Evolutionary conservation across 139 green algal genomes (phyloP), one percentile per base, ranked within the genome.

Genomic region (Chlamydomonas sphaeroides): DNA sequence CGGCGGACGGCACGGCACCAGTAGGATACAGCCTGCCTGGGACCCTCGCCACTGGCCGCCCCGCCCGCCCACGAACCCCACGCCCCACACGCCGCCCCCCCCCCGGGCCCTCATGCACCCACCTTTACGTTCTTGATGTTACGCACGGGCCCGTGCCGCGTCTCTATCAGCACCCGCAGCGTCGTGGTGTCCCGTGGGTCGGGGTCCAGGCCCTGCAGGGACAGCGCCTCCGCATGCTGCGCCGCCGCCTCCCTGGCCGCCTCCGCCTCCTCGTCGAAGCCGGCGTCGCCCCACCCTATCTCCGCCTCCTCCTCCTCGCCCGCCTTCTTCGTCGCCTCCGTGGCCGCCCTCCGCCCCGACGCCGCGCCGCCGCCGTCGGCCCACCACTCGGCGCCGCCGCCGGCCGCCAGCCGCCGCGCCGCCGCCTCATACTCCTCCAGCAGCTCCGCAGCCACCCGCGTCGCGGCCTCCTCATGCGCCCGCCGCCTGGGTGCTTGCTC

Each of bases 121-220:
- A 77, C 69, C 51, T 78, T 2, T 36, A 80, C 5, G 57, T 80
- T 80, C 57, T 70, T 68, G 57, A 80, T 80, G 73, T 59, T 69
- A 18, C 73, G 73, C 18, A 69, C 57, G 7, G 39, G 73, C 11
- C 73, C 73, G 32, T 59, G 38, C 11, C 73, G 36, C 35, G 33
- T 80, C 73, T 80, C 73, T 26, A 80, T 59, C 73, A 80, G 59
- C 73, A 80, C 73, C 15, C 57, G 73, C 56, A 80, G 73, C 57
- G 30, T 57, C 11, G 28, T 32, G 20, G 8, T 65, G 69, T 51
- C 69, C n/a, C 45, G 69, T 8, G 69, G 69, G 45, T 77, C 69
- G 30, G 32, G 17, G 23, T 77, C 48, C 4, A 41, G 15, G 45
- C 63, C n/a, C 0, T 56, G 21, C 18, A 20, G 49, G 18, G 5